Conservation (phyloP, 164 flowering plant species). For the Vitis rupestris region DNA sequence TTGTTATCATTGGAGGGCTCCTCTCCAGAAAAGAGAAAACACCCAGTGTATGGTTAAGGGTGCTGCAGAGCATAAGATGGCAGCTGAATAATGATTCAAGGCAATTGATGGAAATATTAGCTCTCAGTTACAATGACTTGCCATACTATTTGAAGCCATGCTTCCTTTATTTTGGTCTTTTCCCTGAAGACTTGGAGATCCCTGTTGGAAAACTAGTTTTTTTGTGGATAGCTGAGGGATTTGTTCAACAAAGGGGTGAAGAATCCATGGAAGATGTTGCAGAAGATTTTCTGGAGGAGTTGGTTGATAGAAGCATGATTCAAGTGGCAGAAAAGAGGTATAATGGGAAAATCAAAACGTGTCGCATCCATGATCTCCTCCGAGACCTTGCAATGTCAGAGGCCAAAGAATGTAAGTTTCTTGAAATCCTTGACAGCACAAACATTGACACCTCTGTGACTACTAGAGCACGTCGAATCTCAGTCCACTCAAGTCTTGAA, state of each 20-base stretch:
- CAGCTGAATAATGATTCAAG: background rate
- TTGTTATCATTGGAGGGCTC: conserved; percentile 20
- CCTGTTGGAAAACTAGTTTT: background rate
- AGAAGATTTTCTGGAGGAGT: conserved; percentile 11
- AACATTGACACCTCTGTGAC: background rate
- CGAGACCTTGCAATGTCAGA: conserved; percentile 6
- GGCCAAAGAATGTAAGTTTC: conserved; percentile 10
- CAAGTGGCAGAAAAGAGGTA: background rate
- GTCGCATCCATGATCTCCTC: conserved; percentile 15
- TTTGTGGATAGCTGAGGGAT: conserved; percentile 24
- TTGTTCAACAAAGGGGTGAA: conserved; percentile 1
- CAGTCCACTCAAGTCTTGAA: background rate
- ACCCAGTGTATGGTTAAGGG: background rate
- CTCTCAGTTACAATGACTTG: background rate
- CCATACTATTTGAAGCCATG: background rate
- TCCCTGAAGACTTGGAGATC: conserved; percentile 13
- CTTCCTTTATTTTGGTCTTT: conserved; percentile 18
- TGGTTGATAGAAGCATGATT: conserved; percentile 1
- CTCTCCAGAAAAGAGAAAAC: background rate
- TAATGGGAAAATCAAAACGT: background rate
- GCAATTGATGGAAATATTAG: background rate
- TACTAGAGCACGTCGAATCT: background rate
- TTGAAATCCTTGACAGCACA: background rate
- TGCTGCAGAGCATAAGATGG: background rate
- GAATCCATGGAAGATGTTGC: conserved; percentile 16